phyloP scores from a whole-genome alignment of 441 rosid genomes.

The Adansonia gregorii region DNA sequence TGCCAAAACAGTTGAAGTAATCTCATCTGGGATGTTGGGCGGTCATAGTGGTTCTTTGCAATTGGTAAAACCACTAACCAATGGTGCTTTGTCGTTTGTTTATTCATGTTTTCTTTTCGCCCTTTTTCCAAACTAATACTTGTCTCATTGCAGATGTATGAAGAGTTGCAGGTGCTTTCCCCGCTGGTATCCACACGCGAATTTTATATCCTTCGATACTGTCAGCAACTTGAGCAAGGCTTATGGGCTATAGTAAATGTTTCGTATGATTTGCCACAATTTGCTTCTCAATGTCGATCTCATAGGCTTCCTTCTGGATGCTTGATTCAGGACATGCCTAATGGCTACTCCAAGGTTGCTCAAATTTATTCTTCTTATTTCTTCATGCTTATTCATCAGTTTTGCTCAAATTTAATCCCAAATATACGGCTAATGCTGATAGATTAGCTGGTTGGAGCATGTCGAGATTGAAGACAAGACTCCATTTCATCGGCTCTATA shows the following conservation, averaged over 20 bases:
- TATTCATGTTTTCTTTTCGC: not conserved
- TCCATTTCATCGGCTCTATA: slow-evolving; percentile 56
- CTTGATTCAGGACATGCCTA: slow-evolving; percentile 95
- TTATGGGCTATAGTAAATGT: slow-evolving; percentile 85
- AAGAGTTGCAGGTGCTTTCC: slow-evolving; percentile 90
- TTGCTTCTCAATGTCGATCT: slow-evolving; percentile 56
- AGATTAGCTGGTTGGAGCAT: slow-evolving; percentile 97
- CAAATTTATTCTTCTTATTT: not conserved
- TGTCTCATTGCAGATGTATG: slow-evolving; percentile 62
- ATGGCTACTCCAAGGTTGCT: slow-evolving; percentile 89
- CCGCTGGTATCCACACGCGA: slow-evolving; percentile 82
- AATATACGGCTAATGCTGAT: slow-evolving; percentile 16
- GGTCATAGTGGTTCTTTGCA: slow-evolving; percentile 70
- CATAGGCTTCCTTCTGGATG: slow-evolving; percentile 91
- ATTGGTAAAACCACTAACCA: slow-evolving; percentile 55
- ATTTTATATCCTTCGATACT: slow-evolving; percentile 71
- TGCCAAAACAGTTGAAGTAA: slow-evolving; percentile 71
- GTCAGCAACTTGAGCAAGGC: slow-evolving; percentile 92
- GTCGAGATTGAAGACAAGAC: slow-evolving; percentile 78
- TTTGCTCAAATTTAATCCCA: slow-evolving; percentile 15
- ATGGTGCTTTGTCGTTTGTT: not conserved
- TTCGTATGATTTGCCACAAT: slow-evolving; percentile 81
- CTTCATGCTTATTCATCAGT: not conserved
- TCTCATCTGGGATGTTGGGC: slow-evolving; percentile 69
- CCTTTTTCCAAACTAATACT: not conserved